Percentiles rank a stretch among this genome's conserved stretches.
Conservation (phyloP, 176 grass and related monocot species). For the Oryza meyeriana region DNA sequence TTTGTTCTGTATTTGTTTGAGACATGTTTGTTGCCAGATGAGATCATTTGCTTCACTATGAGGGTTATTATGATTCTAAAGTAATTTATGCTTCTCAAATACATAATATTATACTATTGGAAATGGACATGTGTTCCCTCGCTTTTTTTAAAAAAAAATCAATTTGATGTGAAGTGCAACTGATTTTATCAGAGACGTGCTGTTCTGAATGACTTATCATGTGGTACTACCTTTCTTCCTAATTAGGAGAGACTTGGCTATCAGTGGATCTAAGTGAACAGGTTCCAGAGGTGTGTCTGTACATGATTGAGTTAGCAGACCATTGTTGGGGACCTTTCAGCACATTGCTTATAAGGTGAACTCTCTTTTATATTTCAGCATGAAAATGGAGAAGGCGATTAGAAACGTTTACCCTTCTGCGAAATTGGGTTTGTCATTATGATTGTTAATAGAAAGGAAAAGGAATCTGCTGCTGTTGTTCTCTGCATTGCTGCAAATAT, state of each 20-base stretch:
- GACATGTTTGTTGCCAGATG: background rate
- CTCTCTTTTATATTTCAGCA: background rate
- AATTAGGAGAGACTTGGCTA: constrained; percentile 28
- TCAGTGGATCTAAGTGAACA: constrained; percentile 24
- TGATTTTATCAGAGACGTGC: constrained; percentile 7
- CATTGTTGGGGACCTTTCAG: constrained; percentile 11
- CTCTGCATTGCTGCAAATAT: background rate
- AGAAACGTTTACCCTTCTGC: background rate
- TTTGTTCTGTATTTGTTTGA: background rate
- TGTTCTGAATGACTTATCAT: constrained; percentile 14
- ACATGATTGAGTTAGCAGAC: constrained; percentile 8
- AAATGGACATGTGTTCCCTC: constrained; percentile 31
- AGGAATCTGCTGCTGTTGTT: background rate
- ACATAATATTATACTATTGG: constrained; percentile 32
- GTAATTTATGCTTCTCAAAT: background rate
- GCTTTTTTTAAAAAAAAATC: constrained; percentile 25
- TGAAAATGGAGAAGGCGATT: background rate
- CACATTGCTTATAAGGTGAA: constrained; percentile 27
- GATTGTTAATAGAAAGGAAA: background rate
- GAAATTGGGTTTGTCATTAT: background rate
- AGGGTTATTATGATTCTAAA: background rate
- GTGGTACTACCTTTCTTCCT: constrained; percentile 17
- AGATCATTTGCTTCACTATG: constrained; percentile 2
- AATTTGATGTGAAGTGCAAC: background rate
- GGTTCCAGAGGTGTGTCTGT: background rate